Conservation (phyloP, 345 rosid species). For the Corymbia maculata region DNA sequence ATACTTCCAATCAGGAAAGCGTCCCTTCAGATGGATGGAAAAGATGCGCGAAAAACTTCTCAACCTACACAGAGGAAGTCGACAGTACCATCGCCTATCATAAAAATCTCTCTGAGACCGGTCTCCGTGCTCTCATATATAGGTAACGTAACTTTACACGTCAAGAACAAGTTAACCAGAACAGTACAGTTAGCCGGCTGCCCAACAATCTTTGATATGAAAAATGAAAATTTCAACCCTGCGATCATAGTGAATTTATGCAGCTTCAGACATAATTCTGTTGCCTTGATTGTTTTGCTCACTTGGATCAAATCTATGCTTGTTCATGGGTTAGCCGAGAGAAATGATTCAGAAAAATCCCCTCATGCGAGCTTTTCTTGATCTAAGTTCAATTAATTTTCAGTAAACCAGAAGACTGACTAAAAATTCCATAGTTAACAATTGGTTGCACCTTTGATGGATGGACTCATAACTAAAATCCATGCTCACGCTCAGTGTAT, state of each 20-base stretch:
- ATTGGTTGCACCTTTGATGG: neutral
- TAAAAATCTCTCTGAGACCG: conserved; percentile 13
- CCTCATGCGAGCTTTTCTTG: neutral
- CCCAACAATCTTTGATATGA: neutral
- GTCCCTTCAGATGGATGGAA: conserved; percentile 4
- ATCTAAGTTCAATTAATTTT: neutral
- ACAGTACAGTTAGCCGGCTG: neutral
- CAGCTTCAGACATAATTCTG: neutral
- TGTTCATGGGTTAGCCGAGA: neutral
- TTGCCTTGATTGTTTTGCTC: neutral
- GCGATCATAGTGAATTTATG: neutral
- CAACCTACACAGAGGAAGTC: conserved; percentile 7
- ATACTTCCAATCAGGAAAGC: neutral
- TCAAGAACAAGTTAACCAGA: neutral
- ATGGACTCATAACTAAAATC: neutral
- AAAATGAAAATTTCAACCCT: neutral
- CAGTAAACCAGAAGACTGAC: neutral
- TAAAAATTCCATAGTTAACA: neutral
- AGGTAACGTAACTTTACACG: neutral
- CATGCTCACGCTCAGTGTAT: neutral
- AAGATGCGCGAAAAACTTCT: conserved; percentile 10
- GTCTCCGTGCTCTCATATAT: conserved; percentile 27
- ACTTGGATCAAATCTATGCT: neutral
- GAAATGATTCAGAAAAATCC: neutral
- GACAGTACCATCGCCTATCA: conserved; percentile 10